Evolutionary conservation across 208 protist species (phyloP).

Genomic region (Trypanosoma conorhini): DNA sequence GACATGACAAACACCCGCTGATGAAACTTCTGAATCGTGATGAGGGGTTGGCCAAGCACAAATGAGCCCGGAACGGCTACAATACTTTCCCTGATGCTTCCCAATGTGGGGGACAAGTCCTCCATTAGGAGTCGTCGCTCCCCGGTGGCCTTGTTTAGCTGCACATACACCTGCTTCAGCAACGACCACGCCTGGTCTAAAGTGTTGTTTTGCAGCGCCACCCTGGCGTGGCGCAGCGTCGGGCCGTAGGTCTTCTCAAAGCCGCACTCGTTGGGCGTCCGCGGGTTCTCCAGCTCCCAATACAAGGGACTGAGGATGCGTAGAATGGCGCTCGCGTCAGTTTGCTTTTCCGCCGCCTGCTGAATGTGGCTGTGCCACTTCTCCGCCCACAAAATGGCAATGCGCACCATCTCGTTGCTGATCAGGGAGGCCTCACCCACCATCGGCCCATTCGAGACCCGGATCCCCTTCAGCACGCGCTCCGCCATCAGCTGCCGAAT

Average conservation of each 20-base stretch:
- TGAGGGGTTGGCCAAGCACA: slow-evolving; percentile 86
- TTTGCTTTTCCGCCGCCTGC: no score
- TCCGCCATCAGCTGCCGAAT: slow-evolving; percentile 70
- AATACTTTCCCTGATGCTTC: slow-evolving; percentile 69
- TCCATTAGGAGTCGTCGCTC: slow-evolving; percentile 52
- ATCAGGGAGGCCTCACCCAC: slow-evolving; percentile 95
- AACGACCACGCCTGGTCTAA: slow-evolving; percentile 86
- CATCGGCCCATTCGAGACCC: slow-evolving; percentile 63
- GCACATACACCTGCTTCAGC: slow-evolving; percentile 80
- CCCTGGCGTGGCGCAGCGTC: slow-evolving; percentile 58
- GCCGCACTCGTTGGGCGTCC: slow-evolving; percentile 95
- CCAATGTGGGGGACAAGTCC: slow-evolving; percentile 85
- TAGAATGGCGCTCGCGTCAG: slow-evolving; percentile 96
- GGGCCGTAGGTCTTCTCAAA: slow-evolving; percentile 88
- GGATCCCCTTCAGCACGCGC: slow-evolving; percentile 72
- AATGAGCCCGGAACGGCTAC: no score
- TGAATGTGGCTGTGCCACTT: slow-evolving; percentile 94
- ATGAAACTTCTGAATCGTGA: slow-evolving; percentile 93
- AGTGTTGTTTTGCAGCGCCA: slow-evolving; percentile 72
- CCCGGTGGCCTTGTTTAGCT: slow-evolving; percentile 80
- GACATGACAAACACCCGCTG: slow-evolving; percentile 94
- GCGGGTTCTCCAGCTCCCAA: slow-evolving; percentile 84
- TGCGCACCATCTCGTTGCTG: slow-evolving; percentile 96
- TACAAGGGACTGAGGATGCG: slow-evolving; percentile 90
- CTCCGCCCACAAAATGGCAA: slow-evolving; percentile 96